Evolutionary conservation across 352 stramenopile genomes (phyloP), one percentile per base, ranked within the genome.

Genomic region (Aphanomyces cochlioides): DNA sequence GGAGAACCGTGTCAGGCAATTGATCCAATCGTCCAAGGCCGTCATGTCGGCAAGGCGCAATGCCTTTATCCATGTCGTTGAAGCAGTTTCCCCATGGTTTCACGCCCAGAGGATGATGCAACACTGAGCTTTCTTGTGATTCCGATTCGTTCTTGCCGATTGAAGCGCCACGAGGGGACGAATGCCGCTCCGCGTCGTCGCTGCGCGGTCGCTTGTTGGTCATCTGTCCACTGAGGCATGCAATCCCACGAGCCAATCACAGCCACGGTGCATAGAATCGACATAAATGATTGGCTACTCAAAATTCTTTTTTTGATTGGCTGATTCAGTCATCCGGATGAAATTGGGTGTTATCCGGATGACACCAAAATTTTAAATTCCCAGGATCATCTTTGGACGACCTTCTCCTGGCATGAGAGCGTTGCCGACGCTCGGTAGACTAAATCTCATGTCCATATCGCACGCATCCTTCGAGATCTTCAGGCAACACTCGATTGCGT

Each of bases 71-170:
- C 8, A 75, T 72, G 66, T 93, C 86, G 48, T 84, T 84, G 43
- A 83, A 91, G 74, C 77, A 88, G 53, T 96, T 95, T 63, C 89
- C 89, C 66, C 90, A 78, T 1, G 88, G 88, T 57, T 95, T 90
- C 43, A 96, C 79, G 54, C 88, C 88, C 56, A 86, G 88, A 28
- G 89, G 88, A 67, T 96, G 89, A 19, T 47, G 34, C 28, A 66
- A 53, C 50, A 13, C 36, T 17, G 50, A 37, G 3, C 8, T 36
- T 12, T 58, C 15, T 58, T 36, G 15, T 53, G 28, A 28, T 28
- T 28, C 28, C 28, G 28, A 28, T 28, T 28, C 28, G 0, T 28
- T 28, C 28, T 28, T 28, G 28, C 28, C 28, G 28, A 28, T 28
- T 28, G 28, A 28, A 28, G 28, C 28, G 28, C 28, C 1, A 50